Evolutionary conservation across 352 stramenopile genomes (phyloP).

Genomic region (Pythium aphanidermatum): DNA sequence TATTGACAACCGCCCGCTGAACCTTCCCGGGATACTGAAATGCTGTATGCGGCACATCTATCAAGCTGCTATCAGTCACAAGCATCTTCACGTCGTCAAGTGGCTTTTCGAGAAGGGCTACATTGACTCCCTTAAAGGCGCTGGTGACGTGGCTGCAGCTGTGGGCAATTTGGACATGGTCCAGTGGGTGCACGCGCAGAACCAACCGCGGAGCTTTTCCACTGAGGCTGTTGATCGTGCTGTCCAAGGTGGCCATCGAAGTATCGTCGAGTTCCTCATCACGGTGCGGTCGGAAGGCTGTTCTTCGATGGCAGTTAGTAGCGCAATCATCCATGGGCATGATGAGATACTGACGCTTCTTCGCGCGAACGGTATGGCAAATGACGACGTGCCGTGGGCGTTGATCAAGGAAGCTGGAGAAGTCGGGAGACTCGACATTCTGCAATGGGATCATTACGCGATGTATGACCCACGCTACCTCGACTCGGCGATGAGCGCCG

Average conservation of each 20-base stretch:
- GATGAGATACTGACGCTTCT: slow-evolving; percentile 9
- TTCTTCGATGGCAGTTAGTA: slow-evolving; percentile 5
- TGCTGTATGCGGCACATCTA: slow-evolving; percentile 14
- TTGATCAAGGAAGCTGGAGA: slow-evolving; percentile 10
- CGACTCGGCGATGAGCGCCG: slow-evolving; percentile 16
- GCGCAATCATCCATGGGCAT: slow-evolving; percentile 12
- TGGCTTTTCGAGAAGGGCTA: slow-evolving; percentile 18
- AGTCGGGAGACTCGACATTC: slow-evolving; percentile 9
- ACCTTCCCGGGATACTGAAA: background rate
- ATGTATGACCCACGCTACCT: slow-evolving; percentile 16
- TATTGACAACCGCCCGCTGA: background rate
- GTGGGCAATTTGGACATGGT: slow-evolving; percentile 12
- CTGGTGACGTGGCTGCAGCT: slow-evolving; percentile 6
- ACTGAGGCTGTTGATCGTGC: slow-evolving; percentile 5
- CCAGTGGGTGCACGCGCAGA: slow-evolving; percentile 5
- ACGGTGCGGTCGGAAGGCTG: slow-evolving; percentile 11
- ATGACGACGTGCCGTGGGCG: slow-evolving; percentile 15
- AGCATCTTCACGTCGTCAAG: slow-evolving; percentile 11
- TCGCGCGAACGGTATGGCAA: background rate
- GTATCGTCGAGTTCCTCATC: slow-evolving; percentile 15
- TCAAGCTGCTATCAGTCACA: slow-evolving; percentile 12
- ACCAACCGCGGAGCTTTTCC: background rate
- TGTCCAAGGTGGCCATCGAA: background rate
- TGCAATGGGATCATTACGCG: slow-evolving; percentile 15
- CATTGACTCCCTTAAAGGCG: slow-evolving; percentile 6